These are phyloP conservation scores for Leonotis leonurus DNA, from an alignment of 257 asterid species.

Conservation along the genomic window DNA sequence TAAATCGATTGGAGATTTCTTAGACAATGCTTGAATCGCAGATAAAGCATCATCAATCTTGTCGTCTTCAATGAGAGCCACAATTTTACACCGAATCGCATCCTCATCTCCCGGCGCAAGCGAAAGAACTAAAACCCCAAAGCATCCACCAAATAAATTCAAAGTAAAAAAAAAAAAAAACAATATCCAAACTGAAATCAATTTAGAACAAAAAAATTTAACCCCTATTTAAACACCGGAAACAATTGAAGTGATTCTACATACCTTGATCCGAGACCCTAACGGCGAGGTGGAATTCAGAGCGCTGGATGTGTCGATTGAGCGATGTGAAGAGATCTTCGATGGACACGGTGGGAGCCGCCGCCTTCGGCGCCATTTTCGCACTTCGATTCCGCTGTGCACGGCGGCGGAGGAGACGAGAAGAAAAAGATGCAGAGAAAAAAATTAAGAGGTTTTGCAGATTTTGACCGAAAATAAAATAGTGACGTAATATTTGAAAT, in stretches of 20 bases:
- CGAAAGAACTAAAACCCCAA: constrained; percentile 52
- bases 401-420: constrained; percentile 5
- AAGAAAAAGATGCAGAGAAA: not conserved
- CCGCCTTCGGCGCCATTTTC: constrained; percentile 73
- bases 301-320: constrained; percentile 67
- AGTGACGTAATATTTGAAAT: not conserved
- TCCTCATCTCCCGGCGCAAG: constrained; percentile 82
- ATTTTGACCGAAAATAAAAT: not conserved
- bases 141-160: constrained; percentile 27
- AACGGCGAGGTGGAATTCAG: constrained; percentile 55
- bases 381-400: not conserved
- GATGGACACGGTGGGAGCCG: constrained; percentile 39
- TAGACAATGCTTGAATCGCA: constrained; percentile 42
- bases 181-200: no score
- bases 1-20: constrained; percentile 40
- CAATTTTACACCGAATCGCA: constrained; percentile 70
- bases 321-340: constrained; percentile 87
- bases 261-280: constrained; percentile 82
- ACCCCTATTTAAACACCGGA: not conserved
- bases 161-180: no score
- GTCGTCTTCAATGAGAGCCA: constrained; percentile 64
- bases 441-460: not conserved
- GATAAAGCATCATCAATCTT: constrained; percentile 52
- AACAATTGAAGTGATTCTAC: not conserved
- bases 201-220: no score